Conservation (phyloP, 345 rosid species). For the Arabidopsis thaliana region TAIR10.1 NC_003074.8:8099001-8099500, state of each 20-base stretch:
- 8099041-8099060: slow-evolving; percentile 93
- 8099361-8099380: slow-evolving; percentile 72
- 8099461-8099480: slow-evolving; percentile 5
- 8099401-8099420: slow-evolving; percentile 87
- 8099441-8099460: slow-evolving; percentile 1
- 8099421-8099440: slow-evolving; percentile 34
- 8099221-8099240: slow-evolving; percentile 19
- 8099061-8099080: slow-evolving; percentile 90
- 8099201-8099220: not conserved
- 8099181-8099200: slow-evolving; percentile 8
- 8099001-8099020: not conserved
- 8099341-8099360: slow-evolving; percentile 10
- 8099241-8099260: slow-evolving; percentile 76
- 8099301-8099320: not conserved
- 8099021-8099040: slow-evolving; percentile 91
- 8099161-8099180: not conserved
- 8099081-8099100: slow-evolving; percentile 73
- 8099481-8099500: slow-evolving; percentile 33
- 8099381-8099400: slow-evolving; percentile 95
- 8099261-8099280: slow-evolving; percentile 86
- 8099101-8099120: slow-evolving; percentile 1
- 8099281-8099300: slow-evolving; percentile 93
- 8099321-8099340: slow-evolving; percentile 14
- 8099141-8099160: not conserved
- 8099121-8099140: not conserved